These are phyloP conservation scores for Skeletonema menzelii DNA, from an alignment of 108 stramenopile species.

Conservation along the genomic window DNA sequence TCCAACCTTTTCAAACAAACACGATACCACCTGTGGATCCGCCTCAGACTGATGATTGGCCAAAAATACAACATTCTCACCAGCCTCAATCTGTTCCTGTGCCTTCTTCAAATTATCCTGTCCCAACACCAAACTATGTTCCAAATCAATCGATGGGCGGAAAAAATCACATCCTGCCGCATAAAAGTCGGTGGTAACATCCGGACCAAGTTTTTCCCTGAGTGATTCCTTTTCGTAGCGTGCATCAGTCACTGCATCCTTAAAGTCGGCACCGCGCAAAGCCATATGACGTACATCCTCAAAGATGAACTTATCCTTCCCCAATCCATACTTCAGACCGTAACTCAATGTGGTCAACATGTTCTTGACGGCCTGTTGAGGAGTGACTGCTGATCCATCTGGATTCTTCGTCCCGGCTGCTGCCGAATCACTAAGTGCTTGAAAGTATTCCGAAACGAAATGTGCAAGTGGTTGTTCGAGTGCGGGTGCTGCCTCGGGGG, in stretches of 20 bases:
- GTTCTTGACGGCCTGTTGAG: slow-evolving; percentile 42
- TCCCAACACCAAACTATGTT: slow-evolving; percentile 73
- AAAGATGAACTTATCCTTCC: slow-evolving; percentile 64
- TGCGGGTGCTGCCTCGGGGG: background rate
- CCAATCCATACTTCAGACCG: slow-evolving; percentile 74
- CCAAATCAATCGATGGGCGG: slow-evolving; percentile 80
- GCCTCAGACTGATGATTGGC: slow-evolving; percentile 98
- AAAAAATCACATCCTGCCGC: slow-evolving; percentile 91
- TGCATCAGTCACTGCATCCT: slow-evolving; percentile 36
- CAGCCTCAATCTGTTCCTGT: slow-evolving; percentile 61
- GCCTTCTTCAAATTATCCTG: slow-evolving; percentile 76
- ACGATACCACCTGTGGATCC: slow-evolving; percentile 91
- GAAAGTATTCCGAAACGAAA: slow-evolving; percentile 81
- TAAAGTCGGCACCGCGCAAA: slow-evolving; percentile 51
- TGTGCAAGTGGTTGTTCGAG: slow-evolving; percentile 54
- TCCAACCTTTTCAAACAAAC: slow-evolving; percentile 65
- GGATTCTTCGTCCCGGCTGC: slow-evolving; percentile 26
- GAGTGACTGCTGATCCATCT: slow-evolving; percentile 29
- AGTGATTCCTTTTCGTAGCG: slow-evolving; percentile 45
- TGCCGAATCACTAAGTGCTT: slow-evolving; percentile 47
- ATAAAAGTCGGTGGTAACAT: slow-evolving; percentile 73
- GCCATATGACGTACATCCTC: slow-evolving; percentile 68
- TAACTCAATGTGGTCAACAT: slow-evolving; percentile 64
- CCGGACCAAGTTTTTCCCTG: slow-evolving; percentile 17
- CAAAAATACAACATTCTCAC: slow-evolving; percentile 93